Base-by-base conservation (phyloP, 306 rosid genomes). In the Castanopsis chinensis region DNA sequence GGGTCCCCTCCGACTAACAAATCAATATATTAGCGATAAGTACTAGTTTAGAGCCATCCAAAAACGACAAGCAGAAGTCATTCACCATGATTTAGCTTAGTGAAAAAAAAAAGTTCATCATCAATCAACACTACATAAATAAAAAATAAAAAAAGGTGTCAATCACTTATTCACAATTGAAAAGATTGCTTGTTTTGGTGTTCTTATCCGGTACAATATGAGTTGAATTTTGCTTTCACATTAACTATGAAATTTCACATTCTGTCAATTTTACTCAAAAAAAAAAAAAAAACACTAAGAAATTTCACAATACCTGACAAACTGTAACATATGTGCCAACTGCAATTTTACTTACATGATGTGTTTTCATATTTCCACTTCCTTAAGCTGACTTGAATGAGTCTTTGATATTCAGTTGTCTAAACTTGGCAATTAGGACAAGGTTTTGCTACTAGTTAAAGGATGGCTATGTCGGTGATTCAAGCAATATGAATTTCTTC, bases 1-100 rank as follows among this genome's bases (percentile, higher is more conserved):
- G 7, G 52, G 81, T 83, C 79, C 88, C 79, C 83, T 19, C 64
- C 32, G 20, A 56, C 57, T 4, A 76, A 71, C 51, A 74, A 12
- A 51, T 58, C 59, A 51, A 17, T n/a, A 52, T 41, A 41, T 68
- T 73, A 75, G 21, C 58, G 52, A 72, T 72, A 53, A 78, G 54
- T 49, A 76, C 79, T 64, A 33, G 23, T 51, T 58, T 56, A 79
- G 82, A 65, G 52, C 43, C 54, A 58, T 82, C 71, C 79, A 79
- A 75, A 64, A 25, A 71, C 60, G 78, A 78, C 85, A 76, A 53
- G 28, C 56, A 54, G 6, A 52, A 21, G 58, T 79, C 51, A 33
- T 72, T 51, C 21, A 41, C 70, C 25, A 54, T 25, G 23, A 35
- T 76, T 19, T 53, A 76, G 57, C 10, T 68, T 71, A 27, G 79